Conservation (phyloP, 192 early-diverging fungal species). For the Gaertneriomyces semiglobifer region DNA sequence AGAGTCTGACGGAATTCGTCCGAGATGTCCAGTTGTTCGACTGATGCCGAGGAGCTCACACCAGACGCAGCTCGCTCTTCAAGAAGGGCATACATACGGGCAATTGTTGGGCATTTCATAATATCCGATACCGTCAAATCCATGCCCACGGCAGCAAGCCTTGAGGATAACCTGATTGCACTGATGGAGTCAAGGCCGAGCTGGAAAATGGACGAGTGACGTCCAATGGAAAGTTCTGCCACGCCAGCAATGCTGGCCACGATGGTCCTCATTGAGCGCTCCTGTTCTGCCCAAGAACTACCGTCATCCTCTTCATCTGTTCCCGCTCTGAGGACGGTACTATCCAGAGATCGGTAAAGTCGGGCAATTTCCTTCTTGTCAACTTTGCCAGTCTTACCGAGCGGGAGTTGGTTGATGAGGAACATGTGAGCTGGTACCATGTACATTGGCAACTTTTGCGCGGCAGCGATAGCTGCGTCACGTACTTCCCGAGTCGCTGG, state of each 20-base stretch:
- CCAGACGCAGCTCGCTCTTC: not conserved
- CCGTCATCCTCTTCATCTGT: not conserved
- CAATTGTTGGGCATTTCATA: conserved; percentile 15
- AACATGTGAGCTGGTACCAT: conserved; percentile 19
- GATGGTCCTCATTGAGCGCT: not conserved
- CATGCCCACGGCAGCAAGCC: not conserved
- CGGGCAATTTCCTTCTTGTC: conserved; percentile 7
- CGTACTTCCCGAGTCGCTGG: not conserved
- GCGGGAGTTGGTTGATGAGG: conserved; percentile 8
- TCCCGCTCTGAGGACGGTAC: not conserved
- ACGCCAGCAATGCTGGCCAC: not conserved
- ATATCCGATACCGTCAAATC: conserved; percentile 16
- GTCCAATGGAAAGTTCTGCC: not conserved
- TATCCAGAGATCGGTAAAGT: conserved; percentile 2
- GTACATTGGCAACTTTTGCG: conserved; percentile 7
- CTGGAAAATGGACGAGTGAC: conserved; percentile 14
- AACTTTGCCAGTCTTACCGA: conserved; percentile 12
- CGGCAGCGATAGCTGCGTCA: not conserved
- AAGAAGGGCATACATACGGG: not conserved
- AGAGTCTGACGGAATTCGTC: not conserved
- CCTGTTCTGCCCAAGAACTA: not conserved
- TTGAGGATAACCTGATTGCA: conserved; percentile 15
- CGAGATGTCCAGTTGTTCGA: not conserved
- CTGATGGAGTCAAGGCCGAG: conserved; percentile 28
- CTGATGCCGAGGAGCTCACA: too few species aligned